A percentile compares a stretch with the other conserved stretches of the same genome.
Evolutionary conservation across 352 stramenopile species (phyloP).

Genomic region (Phytophthora hibernalis): DNA sequence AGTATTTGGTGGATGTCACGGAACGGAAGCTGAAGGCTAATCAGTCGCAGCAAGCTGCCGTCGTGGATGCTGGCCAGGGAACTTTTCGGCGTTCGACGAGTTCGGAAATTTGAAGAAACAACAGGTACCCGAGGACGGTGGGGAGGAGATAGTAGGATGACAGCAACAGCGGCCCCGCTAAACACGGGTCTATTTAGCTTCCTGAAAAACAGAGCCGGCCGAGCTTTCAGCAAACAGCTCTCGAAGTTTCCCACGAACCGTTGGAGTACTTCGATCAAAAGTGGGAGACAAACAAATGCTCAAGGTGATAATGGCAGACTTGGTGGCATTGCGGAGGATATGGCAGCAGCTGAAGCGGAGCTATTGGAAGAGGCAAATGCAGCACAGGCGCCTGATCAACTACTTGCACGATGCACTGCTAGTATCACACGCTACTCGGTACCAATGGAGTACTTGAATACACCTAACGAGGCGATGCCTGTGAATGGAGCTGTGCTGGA

Average conservation of each 20-base stretch:
- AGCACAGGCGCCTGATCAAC: constrained; percentile 45
- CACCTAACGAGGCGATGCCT: constrained; percentile 63
- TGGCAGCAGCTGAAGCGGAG: constrained; percentile 45
- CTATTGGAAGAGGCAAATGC: constrained; percentile 17
- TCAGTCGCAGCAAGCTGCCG: constrained; percentile 47
- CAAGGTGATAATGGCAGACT: constrained; percentile 31
- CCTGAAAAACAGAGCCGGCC: constrained; percentile 72
- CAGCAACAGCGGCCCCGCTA: constrained; percentile 30
- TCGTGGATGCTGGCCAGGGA: constrained; percentile 69
- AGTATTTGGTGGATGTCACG: constrained; percentile 77
- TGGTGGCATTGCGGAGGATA: constrained; percentile 55
- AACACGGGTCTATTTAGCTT: constrained; percentile 83
- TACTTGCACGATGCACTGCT: constrained; percentile 56
- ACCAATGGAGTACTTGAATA: constrained; percentile 61
- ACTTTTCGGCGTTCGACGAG: constrained; percentile 79
- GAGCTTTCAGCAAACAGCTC: constrained; percentile 74
- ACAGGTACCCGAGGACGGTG: constrained; percentile 15
- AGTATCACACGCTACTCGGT: constrained; percentile 64
- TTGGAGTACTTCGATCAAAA: constrained; percentile 27
- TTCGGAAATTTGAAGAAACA: constrained; percentile 83
- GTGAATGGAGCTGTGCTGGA: constrained; percentile 53
- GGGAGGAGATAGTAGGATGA: constrained; percentile 8
- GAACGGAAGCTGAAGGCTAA: constrained; percentile 64
- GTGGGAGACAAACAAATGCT: constrained; percentile 10
- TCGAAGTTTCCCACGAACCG: constrained; percentile 49